Conservation (phyloP, 805 yeast species). For the Nematodospora valgi region DNA sequence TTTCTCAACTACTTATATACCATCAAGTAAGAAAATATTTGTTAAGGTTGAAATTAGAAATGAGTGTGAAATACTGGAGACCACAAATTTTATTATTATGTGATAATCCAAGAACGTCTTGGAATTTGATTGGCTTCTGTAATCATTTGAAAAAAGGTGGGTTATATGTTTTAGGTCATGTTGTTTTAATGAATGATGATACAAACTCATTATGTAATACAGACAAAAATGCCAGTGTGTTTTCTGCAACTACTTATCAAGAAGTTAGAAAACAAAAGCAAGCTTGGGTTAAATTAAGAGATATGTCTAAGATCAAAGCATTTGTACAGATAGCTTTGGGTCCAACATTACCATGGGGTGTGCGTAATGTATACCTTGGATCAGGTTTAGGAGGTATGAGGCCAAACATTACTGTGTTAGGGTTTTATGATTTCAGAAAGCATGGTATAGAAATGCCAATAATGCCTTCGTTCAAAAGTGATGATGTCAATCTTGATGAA, state of each 20-base stretch:
- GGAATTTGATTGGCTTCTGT: conserved; percentile 91
- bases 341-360: conserved; percentile 91
- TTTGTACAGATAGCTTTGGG: conserved; percentile 92
- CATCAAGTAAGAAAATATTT: conserved; percentile 95
- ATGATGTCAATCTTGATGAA: conserved; percentile 17
- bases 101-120: conserved; percentile 87
- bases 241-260: conserved; percentile 44
- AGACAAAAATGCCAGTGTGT: conserved; percentile 41
- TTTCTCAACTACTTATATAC: conserved; percentile 89
- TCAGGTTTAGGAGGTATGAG: conserved; percentile 99
- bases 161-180: conserved; percentile 88
- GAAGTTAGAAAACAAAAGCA: conserved; percentile 70
- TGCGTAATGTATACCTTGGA: conserved; percentile 84
- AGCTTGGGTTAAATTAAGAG: conserved; percentile 85
- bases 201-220: conserved; percentile 11
- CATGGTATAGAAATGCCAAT: conserved; percentile 34
- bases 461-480: conserved; percentile 13
- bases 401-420: conserved; percentile 91
- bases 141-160: conserved; percentile 96
- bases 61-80: conserved; percentile 95
- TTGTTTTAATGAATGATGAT: conserved; percentile 56
- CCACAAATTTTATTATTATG: conserved; percentile 88
- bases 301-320: conserved; percentile 76
- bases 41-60: conserved; percentile 74
- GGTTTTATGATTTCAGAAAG: conserved; percentile 69